phyloP scores from a whole-genome alignment of 208 protist species.

The Trypanosoma caninum region DNA sequence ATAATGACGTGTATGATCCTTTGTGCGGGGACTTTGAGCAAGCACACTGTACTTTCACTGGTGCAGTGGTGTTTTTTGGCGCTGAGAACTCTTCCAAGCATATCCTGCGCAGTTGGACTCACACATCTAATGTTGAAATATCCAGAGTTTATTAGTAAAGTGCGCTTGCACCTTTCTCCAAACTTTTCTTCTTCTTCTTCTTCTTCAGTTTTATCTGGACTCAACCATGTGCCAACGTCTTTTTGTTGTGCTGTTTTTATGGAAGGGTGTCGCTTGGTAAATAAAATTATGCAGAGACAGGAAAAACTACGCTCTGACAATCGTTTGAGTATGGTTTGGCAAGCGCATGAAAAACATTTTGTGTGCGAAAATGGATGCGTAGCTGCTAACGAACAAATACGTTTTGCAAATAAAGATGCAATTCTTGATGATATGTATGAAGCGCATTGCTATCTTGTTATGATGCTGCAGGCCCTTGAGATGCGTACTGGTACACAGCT shows the following conservation, averaged over 20 bases:
- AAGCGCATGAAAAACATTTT: background rate
- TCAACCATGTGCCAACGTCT: background rate
- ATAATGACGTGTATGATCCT: constrained; percentile 26
- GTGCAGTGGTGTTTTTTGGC: constrained; percentile 19
- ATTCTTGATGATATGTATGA: constrained; percentile 23
- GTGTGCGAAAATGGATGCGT: background rate
- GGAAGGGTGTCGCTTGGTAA: constrained; percentile 15
- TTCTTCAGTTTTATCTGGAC: too few species aligned
- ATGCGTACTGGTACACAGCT: constrained; percentile 19
- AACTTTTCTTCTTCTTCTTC: background rate
- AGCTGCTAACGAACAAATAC: background rate
- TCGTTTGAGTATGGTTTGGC: constrained; percentile 2
- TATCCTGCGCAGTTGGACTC: constrained; percentile 16
- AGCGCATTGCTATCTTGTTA: constrained; percentile 23
- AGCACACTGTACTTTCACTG: constrained; percentile 16
- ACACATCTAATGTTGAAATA: constrained; percentile 29
- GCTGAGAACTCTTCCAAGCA: background rate
- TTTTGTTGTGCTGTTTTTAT: constrained; percentile 20
- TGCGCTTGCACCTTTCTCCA: background rate
- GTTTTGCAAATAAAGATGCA: background rate
- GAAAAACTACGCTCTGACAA: background rate
- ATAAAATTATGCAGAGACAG: background rate
- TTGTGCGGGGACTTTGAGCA: constrained; percentile 1
- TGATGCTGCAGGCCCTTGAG: constrained; percentile 19
- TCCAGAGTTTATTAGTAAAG: constrained; percentile 15